Conservation (phyloP, 495 filamentous ascomycete genomes). For the Tuber calosporum region DNA sequence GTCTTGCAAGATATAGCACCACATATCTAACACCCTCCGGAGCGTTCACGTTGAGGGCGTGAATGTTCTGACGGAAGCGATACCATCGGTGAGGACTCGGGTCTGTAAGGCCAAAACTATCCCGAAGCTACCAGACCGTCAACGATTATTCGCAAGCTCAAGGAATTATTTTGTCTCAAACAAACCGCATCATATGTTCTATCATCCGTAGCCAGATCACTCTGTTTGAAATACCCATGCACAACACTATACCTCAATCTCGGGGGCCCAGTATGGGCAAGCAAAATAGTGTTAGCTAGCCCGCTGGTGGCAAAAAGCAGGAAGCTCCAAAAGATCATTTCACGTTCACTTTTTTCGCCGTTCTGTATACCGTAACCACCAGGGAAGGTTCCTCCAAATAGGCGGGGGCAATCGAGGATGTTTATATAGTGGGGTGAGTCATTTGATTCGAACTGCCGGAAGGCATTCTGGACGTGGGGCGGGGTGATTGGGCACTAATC, state of each 20-base stretch:
- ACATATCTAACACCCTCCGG: slow-evolving; percentile 36
- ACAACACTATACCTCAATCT: slow-evolving; percentile 57
- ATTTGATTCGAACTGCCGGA: neutral
- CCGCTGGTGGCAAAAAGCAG: neutral
- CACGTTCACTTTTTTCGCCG: neutral
- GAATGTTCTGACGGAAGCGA: slow-evolving; percentile 55
- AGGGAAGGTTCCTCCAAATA: neutral
- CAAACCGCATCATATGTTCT: slow-evolving; percentile 55
- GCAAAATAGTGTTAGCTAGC: neutral
- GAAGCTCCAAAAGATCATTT: neutral
- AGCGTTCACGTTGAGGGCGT: slow-evolving; percentile 49
- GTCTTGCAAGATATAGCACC: slow-evolving; percentile 31
- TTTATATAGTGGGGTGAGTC: neutral
- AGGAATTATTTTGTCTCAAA: slow-evolving; percentile 1
- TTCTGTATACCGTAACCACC: neutral
- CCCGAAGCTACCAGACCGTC: slow-evolving; percentile 46
- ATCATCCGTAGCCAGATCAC: slow-evolving; percentile 56
- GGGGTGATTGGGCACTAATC: slow-evolving; percentile 2
- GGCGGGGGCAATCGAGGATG: neutral
- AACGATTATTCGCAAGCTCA: neutral
- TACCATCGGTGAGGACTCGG: slow-evolving; percentile 51
- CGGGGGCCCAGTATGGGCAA: neutral
- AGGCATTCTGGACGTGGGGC: neutral
- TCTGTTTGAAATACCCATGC: slow-evolving; percentile 64
- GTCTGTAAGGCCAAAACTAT: slow-evolving; percentile 53